phyloP scores from a whole-genome alignment of 805 yeast genomes.

The Candida multigemmis region DNA sequence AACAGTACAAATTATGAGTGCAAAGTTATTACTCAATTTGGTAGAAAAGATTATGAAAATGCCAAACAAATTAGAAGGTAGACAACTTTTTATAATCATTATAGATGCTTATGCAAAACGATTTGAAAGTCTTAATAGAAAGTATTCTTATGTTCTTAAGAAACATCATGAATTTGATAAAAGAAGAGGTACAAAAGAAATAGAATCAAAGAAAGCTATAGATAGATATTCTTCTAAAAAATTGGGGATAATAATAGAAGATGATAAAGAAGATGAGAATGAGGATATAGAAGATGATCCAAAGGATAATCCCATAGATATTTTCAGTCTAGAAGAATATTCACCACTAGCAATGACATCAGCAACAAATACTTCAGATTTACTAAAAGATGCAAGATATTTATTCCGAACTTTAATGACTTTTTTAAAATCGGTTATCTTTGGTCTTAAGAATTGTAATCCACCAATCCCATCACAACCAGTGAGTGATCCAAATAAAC shows the following conservation, averaged over 20 bases:
- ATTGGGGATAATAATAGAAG: slow-evolving; percentile 2
- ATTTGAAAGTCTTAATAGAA: slow-evolving; percentile 65
- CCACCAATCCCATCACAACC: slow-evolving; percentile 55
- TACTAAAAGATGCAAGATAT: slow-evolving; percentile 80
- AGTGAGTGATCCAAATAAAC: slow-evolving; percentile 35
- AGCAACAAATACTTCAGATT: slow-evolving; percentile 44
- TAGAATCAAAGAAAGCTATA: slow-evolving; percentile 34
- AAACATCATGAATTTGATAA: slow-evolving; percentile 48
- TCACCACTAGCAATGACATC: slow-evolving; percentile 56
- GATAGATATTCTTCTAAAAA: slow-evolving; percentile 23
- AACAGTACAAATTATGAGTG: slow-evolving; percentile 94
- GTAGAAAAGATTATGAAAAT: slow-evolving; percentile 82
- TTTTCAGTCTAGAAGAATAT: slow-evolving; percentile 26
- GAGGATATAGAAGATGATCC: slow-evolving; percentile 7
- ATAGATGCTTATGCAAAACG: slow-evolving; percentile 83
- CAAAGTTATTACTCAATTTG: slow-evolving; percentile 76
- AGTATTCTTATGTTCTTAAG: slow-evolving; percentile 55
- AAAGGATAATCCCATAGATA: slow-evolving; percentile 9
- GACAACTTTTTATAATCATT: slow-evolving; percentile 77
- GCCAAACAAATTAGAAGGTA: slow-evolving; percentile 71
- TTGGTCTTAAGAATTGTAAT: slow-evolving; percentile 82
- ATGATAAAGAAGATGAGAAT: slow-evolving; percentile 4
- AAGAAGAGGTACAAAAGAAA: slow-evolving; percentile 28
- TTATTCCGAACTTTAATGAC: slow-evolving; percentile 83
- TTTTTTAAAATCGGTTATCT: slow-evolving; percentile 81